Base-by-base conservation (phyloP, 805 yeast genomes). In the Tetrapisispora fleetii region DNA sequence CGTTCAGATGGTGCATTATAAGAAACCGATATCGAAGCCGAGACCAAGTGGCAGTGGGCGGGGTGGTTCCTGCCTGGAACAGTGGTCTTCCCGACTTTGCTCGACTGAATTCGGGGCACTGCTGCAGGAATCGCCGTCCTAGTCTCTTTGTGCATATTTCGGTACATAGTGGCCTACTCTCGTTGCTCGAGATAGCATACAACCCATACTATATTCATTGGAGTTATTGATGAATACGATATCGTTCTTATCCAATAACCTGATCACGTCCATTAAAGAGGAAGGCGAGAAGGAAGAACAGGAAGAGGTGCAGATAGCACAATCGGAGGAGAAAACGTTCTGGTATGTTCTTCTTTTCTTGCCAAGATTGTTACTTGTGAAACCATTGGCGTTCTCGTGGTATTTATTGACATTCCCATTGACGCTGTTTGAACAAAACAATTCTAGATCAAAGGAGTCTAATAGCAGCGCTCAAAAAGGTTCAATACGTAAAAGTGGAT, bases 371-470 rank as follows among this genome's bases (percentile, higher is more conserved):
- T 46, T 81, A 7, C 52, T 82, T 4, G 52, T 76, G n/a, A 73
- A 72, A 48, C 89, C 90, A 2, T 49, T 78, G 16, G 51, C 66
- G 4, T 68, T 74, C 43, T 40, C 74, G 1, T 73, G 85, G 76
- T 70, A 67, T 45, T 51, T 81, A n/a, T 49, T 77, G 6, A 72
- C 81, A 1, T 78, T 74, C 56, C 90, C 90, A 0, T 64, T 81
- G 51, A 68, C 72, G 48, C 56, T 77, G 17, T 58, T 78, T 16
- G 62, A 60, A 48, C 50, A 58, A 16, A 43, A 30, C 17, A 40
- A 24, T 24, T 24, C n/a, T 13, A 32, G 35, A 32, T 32, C 35
- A 3, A 32, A 14, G 35, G 14, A 32, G n/a, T 6, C 35, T 8
- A 24, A 4, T 6, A 8, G 8, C 28, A 24, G 28, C 28, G 28